Base-by-base conservation (phyloP, 805 yeast genomes). In the Zygosaccharomyces gambellarensis region DNA sequence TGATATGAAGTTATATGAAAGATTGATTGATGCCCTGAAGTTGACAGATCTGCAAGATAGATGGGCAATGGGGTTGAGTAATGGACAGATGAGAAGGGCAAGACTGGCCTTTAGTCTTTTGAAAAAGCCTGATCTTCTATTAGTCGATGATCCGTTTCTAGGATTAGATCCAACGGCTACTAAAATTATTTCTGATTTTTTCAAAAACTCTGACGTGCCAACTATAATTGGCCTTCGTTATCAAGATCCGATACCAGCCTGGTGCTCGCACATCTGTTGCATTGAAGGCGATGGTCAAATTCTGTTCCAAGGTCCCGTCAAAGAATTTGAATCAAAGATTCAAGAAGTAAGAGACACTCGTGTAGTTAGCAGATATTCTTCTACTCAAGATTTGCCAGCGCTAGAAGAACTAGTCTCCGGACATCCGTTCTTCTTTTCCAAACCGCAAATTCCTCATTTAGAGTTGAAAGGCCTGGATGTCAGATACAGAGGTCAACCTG, bases 71-170 rank as follows among this genome's bases (percentile, higher is more conserved):
- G 87, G 92, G 0, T 71, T 94, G 39, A 87, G 96, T 65, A 94
- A 94, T 65, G 99, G 99, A 0, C 99, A 94, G 67, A 82, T 87
- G 64, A 76, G 99, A 58, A 74, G 99, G 45, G 96, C 97, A 0
- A 75, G 97, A 52, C 70, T 94, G 25, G 98, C 97, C 0, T 77
- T 79, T 52, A 81, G 90, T 0, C 59, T 94, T 39, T 74, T 88
- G 48, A 71, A 73, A 40, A 70, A 77, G 30, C 96, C 97, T 0
- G 71, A 73, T 39, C 55, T 90, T 28, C 68, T 90, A 46, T 63
- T 92, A 4, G 75, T 92, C 17, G 98, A 94, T 65, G 98, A 94
- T 60, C 97, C 97, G 8, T 92, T 90, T 59, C 66, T 94, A 36
- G 99, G 98, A 0, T 72, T 92, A 14, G 99, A 92, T 60, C 94